These are phyloP conservation scores for Heterobasidion occidentale DNA, from an alignment of 1,284 basidiomycete genomes.

Conservation along the genomic window DNA sequence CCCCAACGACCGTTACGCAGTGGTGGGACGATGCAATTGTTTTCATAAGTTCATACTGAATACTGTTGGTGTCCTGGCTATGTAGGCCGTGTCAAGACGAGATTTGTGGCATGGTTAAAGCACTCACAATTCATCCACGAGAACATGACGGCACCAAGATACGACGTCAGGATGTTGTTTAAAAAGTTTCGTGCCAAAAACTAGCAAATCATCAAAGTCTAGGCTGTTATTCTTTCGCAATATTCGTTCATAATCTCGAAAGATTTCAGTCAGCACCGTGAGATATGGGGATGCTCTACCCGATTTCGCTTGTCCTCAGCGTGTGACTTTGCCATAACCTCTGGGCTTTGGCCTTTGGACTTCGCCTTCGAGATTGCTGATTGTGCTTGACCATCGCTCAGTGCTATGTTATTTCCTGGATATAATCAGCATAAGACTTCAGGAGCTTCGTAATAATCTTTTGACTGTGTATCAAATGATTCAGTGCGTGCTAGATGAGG, in stretches of 20 bases:
- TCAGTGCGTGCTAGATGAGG: too few relatives aligned
- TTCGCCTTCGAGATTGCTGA: conserved; percentile 80
- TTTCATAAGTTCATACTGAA: conserved; percentile 81
- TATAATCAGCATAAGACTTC: conserved; percentile 43
- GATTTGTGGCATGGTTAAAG: background rate
- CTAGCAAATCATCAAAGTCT: conserved; percentile 86
- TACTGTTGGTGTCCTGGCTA: conserved; percentile 84
- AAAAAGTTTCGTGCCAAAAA: conserved; percentile 76
- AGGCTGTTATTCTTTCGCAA: conserved; percentile 64
- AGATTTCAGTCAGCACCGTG: conserved; percentile 48
- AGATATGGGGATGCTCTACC: conserved; percentile 10
- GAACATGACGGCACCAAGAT: conserved; percentile 64
- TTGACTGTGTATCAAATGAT: conserved; percentile 26
- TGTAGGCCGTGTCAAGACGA: background rate
- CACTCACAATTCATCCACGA: conserved; percentile 86
- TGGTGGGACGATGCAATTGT: conserved; percentile 50
- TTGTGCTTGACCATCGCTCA: conserved; percentile 56
- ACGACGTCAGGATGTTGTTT: conserved; percentile 43
- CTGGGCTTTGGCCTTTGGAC: conserved; percentile 56
- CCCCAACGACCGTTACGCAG: conserved; percentile 81
- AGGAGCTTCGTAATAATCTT: conserved; percentile 62
- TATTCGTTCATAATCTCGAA: conserved; percentile 61
- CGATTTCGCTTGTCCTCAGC: conserved; percentile 6
- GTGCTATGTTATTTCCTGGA: conserved; percentile 39
- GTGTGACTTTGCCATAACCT: conserved; percentile 27